Evolutionary conservation across 768 basidiomycete species (phyloP), one percentile per base, ranked within the genome.

Genomic region (Mycena crocata): DNA sequence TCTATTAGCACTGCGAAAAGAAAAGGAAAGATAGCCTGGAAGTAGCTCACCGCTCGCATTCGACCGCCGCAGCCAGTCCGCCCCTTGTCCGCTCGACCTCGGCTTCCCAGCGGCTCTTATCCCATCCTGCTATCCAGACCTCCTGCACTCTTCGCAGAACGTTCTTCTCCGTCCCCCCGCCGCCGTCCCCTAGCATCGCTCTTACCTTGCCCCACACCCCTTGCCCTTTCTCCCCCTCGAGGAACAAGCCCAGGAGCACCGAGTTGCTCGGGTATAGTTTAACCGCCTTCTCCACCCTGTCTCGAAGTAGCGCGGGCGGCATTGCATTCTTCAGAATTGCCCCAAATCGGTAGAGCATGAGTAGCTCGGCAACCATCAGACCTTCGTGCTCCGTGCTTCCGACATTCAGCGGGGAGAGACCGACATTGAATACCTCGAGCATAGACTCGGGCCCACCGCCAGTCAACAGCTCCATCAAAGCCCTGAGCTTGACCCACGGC

Each of bases 61-160:
- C 86, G 34, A 90, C 82, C 13, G 92, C 92, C 12, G 82, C 81
- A 35, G 82, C 79, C 67, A 95, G 78, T 37, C 90, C 87, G 67
- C 79, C 86, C 67, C 93, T 79, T 37, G 89, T 90, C 61, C 93
- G 84, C 76, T 95, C 93, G 42, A 86, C 77, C 76, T 94, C 92
- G 52, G 79, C 82, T 51, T 83, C 79, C 93, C 93, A 94, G 39
- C 88, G 82, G 2, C 89, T 88, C 72, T 80, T 85, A 76, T 93
- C 90, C 93, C 92, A 93, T n/a, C 90, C 85, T 13, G 89, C 87
- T 2, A 93, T 81, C 93, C 93, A 95, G 0, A 93, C 86, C 70
- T 95, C 92, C 67, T 86, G 83, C 5, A 86, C 78, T 60, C 90
- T 80, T 73, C 91, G 81, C 42, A 83, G 77, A 17, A 94, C 80